Conservation (phyloP, 2,329 filamentous ascomycete genomes). For the Epichloe amarillans region DNA sequence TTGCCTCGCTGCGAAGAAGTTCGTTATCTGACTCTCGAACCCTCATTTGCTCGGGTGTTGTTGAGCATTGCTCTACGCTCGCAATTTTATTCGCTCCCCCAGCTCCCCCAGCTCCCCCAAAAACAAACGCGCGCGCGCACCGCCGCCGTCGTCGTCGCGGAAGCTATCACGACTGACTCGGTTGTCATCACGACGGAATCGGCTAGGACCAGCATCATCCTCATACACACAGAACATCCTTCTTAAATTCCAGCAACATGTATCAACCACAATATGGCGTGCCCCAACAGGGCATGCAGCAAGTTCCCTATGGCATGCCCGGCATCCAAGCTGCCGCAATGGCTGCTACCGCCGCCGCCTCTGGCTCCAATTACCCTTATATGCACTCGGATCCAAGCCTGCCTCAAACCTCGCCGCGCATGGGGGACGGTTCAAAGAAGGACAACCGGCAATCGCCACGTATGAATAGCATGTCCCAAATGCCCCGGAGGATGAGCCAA, state of each 20-base stretch:
- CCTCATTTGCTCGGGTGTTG: constrained; percentile 6
- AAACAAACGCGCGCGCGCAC: constrained; percentile 2
- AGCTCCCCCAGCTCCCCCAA: not conserved
- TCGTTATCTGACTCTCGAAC: constrained; percentile 9
- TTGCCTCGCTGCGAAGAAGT: constrained; percentile 12
- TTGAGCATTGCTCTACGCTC: constrained; percentile 4
- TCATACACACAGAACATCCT: constrained; percentile 15
- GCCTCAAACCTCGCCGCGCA: constrained; percentile 62
- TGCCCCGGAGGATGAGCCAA: constrained; percentile 61
- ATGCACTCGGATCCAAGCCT: constrained; percentile 57
- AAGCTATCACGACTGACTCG: not conserved
- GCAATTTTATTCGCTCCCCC: constrained; percentile 9
- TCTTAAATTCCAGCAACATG: constrained; percentile 46
- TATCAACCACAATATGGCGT: constrained; percentile 71
- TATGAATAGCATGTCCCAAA: constrained; percentile 48
- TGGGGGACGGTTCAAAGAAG: constrained; percentile 59
- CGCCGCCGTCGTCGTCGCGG: not conserved
- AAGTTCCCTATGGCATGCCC: constrained; percentile 55
- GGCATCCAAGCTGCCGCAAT: constrained; percentile 83
- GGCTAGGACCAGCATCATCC: not conserved
- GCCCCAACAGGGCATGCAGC: constrained; percentile 58
- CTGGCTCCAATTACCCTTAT: constrained; percentile 64
- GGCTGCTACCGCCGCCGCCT: constrained; percentile 81
- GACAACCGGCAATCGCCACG: constrained; percentile 67
- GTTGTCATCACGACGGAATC: not conserved